Evolutionary conservation across 2,329 filamentous ascomycete genomes (phyloP).

Genomic region (Zasmidium cellare): DNA sequence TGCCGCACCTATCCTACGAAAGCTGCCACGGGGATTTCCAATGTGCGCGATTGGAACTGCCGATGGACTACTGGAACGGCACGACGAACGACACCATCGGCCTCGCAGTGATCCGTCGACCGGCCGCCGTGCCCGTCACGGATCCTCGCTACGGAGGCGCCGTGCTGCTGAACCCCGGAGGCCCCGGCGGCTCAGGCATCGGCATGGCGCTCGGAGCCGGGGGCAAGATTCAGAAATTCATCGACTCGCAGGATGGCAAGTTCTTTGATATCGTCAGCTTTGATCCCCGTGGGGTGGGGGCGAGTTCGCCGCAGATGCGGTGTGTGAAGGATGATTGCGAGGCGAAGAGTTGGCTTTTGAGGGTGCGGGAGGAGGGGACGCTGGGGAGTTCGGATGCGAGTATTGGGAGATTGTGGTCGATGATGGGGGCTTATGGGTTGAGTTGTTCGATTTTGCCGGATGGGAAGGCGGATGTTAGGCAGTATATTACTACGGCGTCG

Average conservation of each 20-base stretch:
- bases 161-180: conserved; percentile 46
- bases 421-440: conserved; percentile 37
- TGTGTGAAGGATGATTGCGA: conserved; percentile 37
- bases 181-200: conserved; percentile 45
- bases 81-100: conserved; percentile 37
- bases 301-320: conserved; percentile 34
- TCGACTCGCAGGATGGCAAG: conserved; percentile 31
- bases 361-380: conserved; percentile 38
- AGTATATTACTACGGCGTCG: conserved; percentile 48
- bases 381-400: conserved; percentile 40
- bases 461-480: conserved; percentile 39
- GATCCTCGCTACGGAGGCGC: conserved; percentile 43
- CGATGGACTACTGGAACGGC: conserved; percentile 47
- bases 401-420: conserved; percentile 44
- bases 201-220: conserved; percentile 31
- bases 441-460: conserved; percentile 29
- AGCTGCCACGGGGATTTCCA: conserved; percentile 46
- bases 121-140: conserved; percentile 42
- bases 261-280: conserved; percentile 48
- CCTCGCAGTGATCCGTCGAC: conserved; percentile 49
- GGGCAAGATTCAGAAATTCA: conserved; percentile 14
- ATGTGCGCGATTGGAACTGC: conserved; percentile 52
- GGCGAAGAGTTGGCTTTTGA: conserved; percentile 39
- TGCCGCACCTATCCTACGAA: conserved; percentile 15
- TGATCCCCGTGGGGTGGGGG: conserved; percentile 45